A percentile compares a stretch with the other conserved stretches of the same genome.
These are phyloP conservation scores for Populus hybrid DNA, from an alignment of 441 rosid species.

Conservation along the genomic window DNA sequence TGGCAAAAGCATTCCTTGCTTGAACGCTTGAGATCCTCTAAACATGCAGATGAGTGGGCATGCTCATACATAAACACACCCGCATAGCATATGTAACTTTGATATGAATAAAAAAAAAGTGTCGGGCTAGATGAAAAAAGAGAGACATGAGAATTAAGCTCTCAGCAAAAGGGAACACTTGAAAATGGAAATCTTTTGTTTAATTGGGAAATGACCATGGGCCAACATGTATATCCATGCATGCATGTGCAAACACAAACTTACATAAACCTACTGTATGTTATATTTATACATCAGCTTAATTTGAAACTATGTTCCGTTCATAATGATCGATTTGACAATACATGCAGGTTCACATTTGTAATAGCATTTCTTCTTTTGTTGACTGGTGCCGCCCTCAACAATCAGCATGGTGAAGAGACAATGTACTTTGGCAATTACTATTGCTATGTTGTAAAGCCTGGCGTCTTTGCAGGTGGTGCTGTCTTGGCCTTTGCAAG, in stretches of 20 bases:
- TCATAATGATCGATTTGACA: background rate
- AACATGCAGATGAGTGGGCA: background rate
- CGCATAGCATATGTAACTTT: background rate
- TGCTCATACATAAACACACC: background rate
- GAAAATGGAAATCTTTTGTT: no score
- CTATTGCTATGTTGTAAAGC: conserved; percentile 78
- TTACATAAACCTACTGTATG: background rate
- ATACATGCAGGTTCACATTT: conserved; percentile 69
- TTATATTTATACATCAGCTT: background rate
- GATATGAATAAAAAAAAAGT: no score
- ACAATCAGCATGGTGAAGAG: conserved; percentile 59
- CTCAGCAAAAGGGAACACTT: no score
- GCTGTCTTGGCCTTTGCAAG: conserved; percentile 59
- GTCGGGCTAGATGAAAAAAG: no score
- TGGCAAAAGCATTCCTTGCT: background rate
- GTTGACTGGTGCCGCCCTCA: conserved; percentile 79
- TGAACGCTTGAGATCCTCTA: background rate
- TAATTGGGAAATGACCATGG: no score
- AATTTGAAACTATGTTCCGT: background rate
- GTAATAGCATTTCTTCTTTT: conserved; percentile 69
- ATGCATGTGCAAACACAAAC: background rate
- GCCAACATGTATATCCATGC: no score
- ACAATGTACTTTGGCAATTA: conserved; percentile 43
- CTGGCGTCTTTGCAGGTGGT: conserved; percentile 81
- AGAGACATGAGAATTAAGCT: no score